Evolutionary conservation across 805 yeast genomes (phyloP).

Genomic region (Candida odintsovae): DNA sequence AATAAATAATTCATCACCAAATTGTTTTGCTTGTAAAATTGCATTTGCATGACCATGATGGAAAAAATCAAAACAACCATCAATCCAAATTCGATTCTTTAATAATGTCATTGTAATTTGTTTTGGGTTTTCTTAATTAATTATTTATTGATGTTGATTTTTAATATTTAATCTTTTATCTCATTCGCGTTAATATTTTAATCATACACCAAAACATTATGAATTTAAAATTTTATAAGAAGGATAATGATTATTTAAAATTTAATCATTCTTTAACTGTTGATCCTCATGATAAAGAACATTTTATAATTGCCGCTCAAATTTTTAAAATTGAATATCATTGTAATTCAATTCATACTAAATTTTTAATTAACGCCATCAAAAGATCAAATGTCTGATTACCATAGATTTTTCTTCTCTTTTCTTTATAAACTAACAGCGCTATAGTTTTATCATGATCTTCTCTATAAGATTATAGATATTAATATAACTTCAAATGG

Average conservation of each 20-base stretch:
- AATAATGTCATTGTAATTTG: slow-evolving; percentile 1
- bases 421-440: background rate
- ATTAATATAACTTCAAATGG: background rate
- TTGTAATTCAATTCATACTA: background rate
- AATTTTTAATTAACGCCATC: background rate
- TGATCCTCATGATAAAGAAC: background rate
- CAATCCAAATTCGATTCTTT: slow-evolving; percentile 71
- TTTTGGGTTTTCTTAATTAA: background rate
- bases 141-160: background rate
- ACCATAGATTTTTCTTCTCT: background rate
- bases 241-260: background rate
- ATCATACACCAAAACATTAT: no score
- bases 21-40: slow-evolving; percentile 82
- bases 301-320: background rate
- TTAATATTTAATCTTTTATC: background rate
- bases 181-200: no score
- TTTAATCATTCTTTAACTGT: background rate
- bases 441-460: background rate
- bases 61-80: slow-evolving; percentile 96
- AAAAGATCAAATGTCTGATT: background rate
- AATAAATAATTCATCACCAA: slow-evolving; percentile 69
- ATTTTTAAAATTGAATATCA: background rate
- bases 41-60: slow-evolving; percentile 99
- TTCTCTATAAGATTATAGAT: background rate
- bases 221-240: background rate